Evolutionary conservation across 2,329 filamentous ascomycete genomes (phyloP), one percentile per base, ranked within the genome.

Genomic region (Phialophora chinensis): DNA sequence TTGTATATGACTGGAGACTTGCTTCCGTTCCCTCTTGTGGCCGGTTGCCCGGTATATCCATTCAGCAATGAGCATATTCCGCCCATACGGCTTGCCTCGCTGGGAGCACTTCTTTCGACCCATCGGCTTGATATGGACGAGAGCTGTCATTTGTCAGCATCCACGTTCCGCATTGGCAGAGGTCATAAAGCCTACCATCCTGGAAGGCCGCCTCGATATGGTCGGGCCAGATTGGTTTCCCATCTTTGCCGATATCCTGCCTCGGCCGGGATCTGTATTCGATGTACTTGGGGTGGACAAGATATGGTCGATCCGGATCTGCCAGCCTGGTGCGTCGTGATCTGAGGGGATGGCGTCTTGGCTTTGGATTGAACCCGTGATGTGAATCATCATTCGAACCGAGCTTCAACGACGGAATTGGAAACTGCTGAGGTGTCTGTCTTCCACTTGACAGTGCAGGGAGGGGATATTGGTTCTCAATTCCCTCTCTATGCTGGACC

Each of bases 1-100:
- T 75, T 89, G 87, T 29, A 88, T 82, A 73, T 89, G 87, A 71
- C 87, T 89, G 0, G 87, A 88, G 4, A 89, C 84, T 72, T 88
- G 85, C 74, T 89, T 89, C 59, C 87, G 80, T 17, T 75, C 77
- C 61, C 87, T 79, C 29, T 72, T 73, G 63, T 83, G 82, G 25
- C 86, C 85, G 6, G 86, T 88, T 65, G 81, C 78, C 63, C 82
- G 81, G 69, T 79, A 77, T 66, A 89, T 88, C 60, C 83, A 85
- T 71, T 86, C 81, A 25, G 86, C 82, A 67, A 89, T 87, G 54
- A 88, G 77, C 75, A 88, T 86, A 72, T 89, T 89, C 47, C 87
- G 83, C 29, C 87, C 87, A 69, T 83, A 82, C 20, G 81, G 82
- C 73, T 85, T 84, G 54, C 83, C 83, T 63, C 84, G 76, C 70